Base-by-base conservation (phyloP, 1,284 basidiomycete species). In the Microbotryum lychnidis-dioicae region DNA sequence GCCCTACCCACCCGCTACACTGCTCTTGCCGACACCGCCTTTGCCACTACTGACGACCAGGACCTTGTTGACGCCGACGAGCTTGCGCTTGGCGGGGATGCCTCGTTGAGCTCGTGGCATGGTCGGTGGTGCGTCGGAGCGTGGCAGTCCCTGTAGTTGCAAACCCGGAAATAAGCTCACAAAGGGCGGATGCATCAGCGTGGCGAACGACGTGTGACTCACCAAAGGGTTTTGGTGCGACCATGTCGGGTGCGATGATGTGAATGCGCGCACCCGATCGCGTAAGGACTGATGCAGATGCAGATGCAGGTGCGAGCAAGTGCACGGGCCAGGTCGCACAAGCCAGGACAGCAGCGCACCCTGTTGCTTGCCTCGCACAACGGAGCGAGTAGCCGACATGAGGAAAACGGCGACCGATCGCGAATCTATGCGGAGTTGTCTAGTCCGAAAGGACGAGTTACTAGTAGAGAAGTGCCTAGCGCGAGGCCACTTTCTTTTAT, bases 11-110 rank as follows among this genome's bases (percentile, higher is more conserved):
- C 90, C 87, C 54, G 93, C 88, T 44, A 97, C 80, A 0, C 93
- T 97, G 68, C 89, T 93, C 77, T 98, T 98, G 8, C 94, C 94
- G 1, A 97, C 94, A 2, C 94, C 94, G 6, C 94, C 96, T 73
- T 97, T 97, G 18, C 92, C 94, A 69, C 89, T 92, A 1, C 91
- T 89, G 0, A 98, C 92, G 5, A 84, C 87, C 9, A 98, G 75
- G 31, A 96, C 84, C 55, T 77, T 74, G 64, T 79, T 78, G 37
- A 81, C 80, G 31, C 80, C 73, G 12, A 77, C 77, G 52, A 82
- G 80, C 6, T 73, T 72, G 0, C 77, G 75, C 54, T 79, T 80
- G 46, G 74, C 68, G 2, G 79, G 79, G 18, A 78, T 75, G 0
- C 77, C 78, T 2, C 78, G 75, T 58, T 72, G 71, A 63, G 65